Conservation (phyloP, 495 filamentous ascomycete genomes). For the Cetradonia linearis region DNA sequence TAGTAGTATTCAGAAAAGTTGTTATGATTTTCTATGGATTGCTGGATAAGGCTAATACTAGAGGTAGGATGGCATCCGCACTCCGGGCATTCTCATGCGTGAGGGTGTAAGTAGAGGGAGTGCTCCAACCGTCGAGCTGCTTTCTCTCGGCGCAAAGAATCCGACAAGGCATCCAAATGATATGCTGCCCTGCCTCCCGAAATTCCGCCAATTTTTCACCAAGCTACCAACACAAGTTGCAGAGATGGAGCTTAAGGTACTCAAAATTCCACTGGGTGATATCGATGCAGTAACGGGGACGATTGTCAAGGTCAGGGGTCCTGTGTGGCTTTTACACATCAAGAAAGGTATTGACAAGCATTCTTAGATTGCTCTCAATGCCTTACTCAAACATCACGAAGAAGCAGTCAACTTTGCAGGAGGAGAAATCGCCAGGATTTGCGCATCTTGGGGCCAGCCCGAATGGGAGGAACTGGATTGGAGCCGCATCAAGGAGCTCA, state of each 20-base stretch:
- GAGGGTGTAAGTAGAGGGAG: conserved; percentile 56
- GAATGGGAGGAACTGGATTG: conserved; percentile 85
- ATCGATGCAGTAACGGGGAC: conserved; percentile 74
- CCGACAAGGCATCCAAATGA: conserved; percentile 63
- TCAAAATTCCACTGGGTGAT: conserved; percentile 58
- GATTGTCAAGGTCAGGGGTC: conserved; percentile 48
- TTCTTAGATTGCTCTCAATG: conserved; percentile 27
- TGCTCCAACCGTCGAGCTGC: conserved; percentile 59
- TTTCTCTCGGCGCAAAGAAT: conserved; percentile 57
- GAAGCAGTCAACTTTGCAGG: conserved; percentile 39
- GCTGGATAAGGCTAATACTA: conserved; percentile 22
- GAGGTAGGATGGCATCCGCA: conserved; percentile 63
- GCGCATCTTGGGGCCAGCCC: conserved; percentile 55
- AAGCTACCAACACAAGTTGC: conserved; percentile 43
- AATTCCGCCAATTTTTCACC: conserved; percentile 50
- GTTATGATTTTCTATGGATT: not conserved
- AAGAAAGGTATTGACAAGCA: conserved; percentile 34
- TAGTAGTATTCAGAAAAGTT: conserved; percentile 65
- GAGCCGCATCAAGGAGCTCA: conserved; percentile 64
- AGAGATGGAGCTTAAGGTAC: conserved; percentile 53
- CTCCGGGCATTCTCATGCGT: conserved; percentile 65
- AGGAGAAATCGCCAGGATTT: conserved; percentile 52
- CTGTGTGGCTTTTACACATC: conserved; percentile 36
- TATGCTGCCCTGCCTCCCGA: conserved; percentile 65
- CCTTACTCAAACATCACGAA: conserved; percentile 24